Conservation (phyloP, 495 filamentous ascomycete species). For the Margaritispora aquatica region DNA sequence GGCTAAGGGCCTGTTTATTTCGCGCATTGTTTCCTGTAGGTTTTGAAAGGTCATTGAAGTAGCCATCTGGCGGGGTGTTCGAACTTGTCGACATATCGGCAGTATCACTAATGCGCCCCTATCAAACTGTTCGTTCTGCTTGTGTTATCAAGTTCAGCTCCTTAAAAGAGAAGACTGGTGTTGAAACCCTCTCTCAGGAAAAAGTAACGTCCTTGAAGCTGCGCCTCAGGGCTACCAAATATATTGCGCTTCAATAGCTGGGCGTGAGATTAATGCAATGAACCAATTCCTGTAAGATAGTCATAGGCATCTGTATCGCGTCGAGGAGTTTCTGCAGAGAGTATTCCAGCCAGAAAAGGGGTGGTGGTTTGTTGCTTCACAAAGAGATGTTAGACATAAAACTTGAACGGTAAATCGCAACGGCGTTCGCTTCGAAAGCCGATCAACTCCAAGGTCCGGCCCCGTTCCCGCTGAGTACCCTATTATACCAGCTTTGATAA, state of each 20-base stretch:
- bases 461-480: not conserved
- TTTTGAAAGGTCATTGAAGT: conserved; percentile 52
- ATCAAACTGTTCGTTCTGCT: not conserved
- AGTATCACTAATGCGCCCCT: not conserved
- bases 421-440: not conserved
- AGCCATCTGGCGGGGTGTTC: conserved; percentile 35
- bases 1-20: conserved; percentile 24
- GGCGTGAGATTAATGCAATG: not conserved
- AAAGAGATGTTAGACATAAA: not conserved
- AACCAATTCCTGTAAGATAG: not conserved
- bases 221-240: not conserved
- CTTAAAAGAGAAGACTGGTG: not conserved
- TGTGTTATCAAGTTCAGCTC: not conserved
- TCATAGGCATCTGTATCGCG: not conserved
- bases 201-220: not conserved
- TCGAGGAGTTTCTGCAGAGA: not conserved
- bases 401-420: too few species aligned
- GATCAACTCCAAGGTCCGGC: not conserved
- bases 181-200: not conserved
- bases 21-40: conserved; percentile 27
- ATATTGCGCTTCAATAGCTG: not conserved
- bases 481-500: not conserved
- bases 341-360: not conserved
- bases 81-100: conserved; percentile 36
- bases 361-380: too few species aligned